Percentiles rank a stretch among this genome's conserved stretches.
Conservation (phyloP, 805 yeast species). For the Suhomyces prunicola region DNA sequence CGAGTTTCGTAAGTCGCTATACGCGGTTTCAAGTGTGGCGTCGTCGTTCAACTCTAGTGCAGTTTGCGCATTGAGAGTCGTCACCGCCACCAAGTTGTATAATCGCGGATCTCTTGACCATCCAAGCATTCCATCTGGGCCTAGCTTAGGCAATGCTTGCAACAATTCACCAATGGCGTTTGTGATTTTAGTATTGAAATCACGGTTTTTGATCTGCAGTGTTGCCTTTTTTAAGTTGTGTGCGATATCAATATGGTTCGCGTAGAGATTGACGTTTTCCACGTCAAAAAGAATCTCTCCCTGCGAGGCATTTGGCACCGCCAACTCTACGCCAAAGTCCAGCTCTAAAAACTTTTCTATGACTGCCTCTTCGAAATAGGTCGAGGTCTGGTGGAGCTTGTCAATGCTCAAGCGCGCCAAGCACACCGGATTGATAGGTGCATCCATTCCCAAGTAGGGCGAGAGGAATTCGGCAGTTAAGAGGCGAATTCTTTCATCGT, state of each 20-base stretch:
- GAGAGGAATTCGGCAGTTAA: constrained; percentile 44
- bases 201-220: neutral
- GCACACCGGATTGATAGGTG: constrained; percentile 3
- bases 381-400: neutral
- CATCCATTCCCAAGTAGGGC: neutral
- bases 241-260: constrained; percentile 38
- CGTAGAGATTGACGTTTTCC: constrained; percentile 67
- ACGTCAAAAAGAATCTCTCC: constrained; percentile 49
- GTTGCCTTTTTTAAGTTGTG: neutral
- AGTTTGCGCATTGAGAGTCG: constrained; percentile 3
- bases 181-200: neutral
- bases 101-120: constrained; percentile 8
- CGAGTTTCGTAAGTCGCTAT: neutral
- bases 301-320: neutral
- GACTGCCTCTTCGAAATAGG: neutral
- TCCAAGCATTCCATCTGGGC: constrained; percentile 4
- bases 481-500: constrained; percentile 58
- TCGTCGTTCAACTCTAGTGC: neutral
- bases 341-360: neutral
- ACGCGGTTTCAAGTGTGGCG: neutral
- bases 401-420: neutral
- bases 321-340: neutral
- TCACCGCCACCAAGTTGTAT: constrained; percentile 4
- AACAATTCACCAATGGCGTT: neutral
- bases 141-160: neutral